Conservation (phyloP, 495 filamentous ascomycete genomes). For the Lindgomyces ingoldianus region DNA sequence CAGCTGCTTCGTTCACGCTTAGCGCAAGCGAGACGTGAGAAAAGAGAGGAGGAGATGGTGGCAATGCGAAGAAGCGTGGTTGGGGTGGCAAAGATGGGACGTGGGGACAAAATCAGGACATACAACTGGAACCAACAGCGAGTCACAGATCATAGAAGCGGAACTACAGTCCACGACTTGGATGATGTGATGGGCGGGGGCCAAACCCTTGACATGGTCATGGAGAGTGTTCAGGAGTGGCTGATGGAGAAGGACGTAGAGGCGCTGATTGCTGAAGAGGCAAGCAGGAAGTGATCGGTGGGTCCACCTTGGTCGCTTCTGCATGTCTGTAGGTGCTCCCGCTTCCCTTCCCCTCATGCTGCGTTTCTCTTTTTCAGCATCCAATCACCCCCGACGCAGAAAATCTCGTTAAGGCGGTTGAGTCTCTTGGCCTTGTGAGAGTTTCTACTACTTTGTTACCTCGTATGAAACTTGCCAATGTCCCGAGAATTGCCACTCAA, state of each 20-base stretch:
- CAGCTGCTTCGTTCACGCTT: conserved; percentile 76
- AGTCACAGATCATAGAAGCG: conserved; percentile 91
- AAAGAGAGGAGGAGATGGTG: conserved; percentile 78
- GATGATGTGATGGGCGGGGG: conserved; percentile 69
- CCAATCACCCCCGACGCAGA: too few relatives aligned
- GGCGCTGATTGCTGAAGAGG: conserved; percentile 53
- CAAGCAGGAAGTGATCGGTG: conserved; percentile 17
- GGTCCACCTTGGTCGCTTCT: not conserved
- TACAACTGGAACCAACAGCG: conserved; percentile 94
- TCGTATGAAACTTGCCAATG: too few relatives aligned
- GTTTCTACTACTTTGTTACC: too few relatives aligned
- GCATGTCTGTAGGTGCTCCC: not conserved
- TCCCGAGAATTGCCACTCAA: conserved; percentile 5
- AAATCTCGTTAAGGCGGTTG: too few relatives aligned
- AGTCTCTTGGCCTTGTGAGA: too few relatives aligned
- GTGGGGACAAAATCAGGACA: conserved; percentile 90
- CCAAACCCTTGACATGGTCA: conserved; percentile 64
- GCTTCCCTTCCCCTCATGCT: not conserved
- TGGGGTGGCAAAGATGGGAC: conserved; percentile 75
- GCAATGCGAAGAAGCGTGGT: conserved; percentile 71
- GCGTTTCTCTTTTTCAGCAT: too few relatives aligned
- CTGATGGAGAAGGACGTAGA: conserved; percentile 75
- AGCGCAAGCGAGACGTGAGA: conserved; percentile 77
- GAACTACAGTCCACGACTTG: conserved; percentile 77
- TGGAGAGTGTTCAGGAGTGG: conserved; percentile 82